Conservation (phyloP, 2,329 filamentous ascomycete genomes). For the Talaromyces sp. region DNA sequence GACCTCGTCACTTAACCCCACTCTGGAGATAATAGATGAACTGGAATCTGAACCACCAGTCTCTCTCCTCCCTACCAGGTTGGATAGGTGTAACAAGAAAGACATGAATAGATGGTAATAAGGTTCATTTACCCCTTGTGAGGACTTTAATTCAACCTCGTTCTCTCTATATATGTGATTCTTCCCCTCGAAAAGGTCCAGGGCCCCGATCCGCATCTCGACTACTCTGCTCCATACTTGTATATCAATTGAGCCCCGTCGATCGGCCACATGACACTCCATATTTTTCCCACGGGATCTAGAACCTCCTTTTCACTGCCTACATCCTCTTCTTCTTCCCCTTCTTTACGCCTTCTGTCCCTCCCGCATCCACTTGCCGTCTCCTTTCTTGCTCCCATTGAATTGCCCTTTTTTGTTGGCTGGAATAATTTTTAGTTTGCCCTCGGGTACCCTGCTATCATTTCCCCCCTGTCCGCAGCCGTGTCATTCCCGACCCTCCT, state of each 20-base stretch:
- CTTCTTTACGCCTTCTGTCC: neutral
- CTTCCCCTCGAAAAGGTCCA: neutral
- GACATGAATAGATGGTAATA: too few species aligned
- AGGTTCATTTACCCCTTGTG: too few species aligned
- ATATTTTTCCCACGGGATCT: conserved; percentile 27
- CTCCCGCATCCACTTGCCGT: neutral
- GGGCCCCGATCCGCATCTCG: too few species aligned
- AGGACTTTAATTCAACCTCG: neutral
- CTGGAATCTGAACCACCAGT: conserved; percentile 5
- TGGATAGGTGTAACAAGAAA: too few species aligned
- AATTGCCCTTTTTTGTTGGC: neutral
- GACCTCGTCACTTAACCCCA: conserved; percentile 32
- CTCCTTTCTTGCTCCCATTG: neutral
- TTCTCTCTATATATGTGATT: conserved; percentile 2
- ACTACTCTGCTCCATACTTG: neutral
- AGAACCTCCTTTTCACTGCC: conserved; percentile 18
- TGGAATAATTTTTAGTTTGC: neutral
- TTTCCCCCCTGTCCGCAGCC: neutral
- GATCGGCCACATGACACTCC: conserved; percentile 32
- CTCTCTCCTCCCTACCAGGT: conserved; percentile 2
- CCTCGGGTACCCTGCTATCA: neutral
- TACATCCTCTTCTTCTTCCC: neutral
- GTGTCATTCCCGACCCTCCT: conserved; percentile 6
- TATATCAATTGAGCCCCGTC: conserved; percentile 13
- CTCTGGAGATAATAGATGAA: conserved; percentile 14